Percentiles rank a stretch among this genome's conserved stretches.
Conservation (phyloP, 768 basidiomycete species). For the Collybia sordida region DNA sequence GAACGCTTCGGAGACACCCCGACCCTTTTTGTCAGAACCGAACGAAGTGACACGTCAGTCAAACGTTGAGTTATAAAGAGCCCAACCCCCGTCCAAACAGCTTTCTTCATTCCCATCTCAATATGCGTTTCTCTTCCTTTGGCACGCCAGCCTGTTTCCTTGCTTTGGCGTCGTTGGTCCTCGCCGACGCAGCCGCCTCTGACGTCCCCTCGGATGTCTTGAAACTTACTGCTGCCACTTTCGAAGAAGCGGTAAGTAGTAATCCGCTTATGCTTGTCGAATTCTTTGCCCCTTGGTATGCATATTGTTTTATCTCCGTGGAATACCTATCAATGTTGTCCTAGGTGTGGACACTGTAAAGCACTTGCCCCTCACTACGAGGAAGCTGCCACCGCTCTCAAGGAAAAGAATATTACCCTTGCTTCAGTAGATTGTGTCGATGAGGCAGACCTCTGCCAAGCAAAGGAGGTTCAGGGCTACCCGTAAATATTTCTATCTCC, state of each 20-base stretch:
- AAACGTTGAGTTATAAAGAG: slow-evolving; percentile 26
- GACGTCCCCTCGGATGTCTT: slow-evolving; percentile 80
- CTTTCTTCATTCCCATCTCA: slow-evolving; percentile 22
- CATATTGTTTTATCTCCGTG: not conserved
- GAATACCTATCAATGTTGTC: not conserved
- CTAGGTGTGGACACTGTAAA: slow-evolving; percentile 94
- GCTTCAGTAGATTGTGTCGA: slow-evolving; percentile 98
- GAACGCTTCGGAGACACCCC: slow-evolving; percentile 2
- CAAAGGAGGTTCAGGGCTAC: slow-evolving; percentile 89
- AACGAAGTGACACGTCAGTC: slow-evolving; percentile 51
- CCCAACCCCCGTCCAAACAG: slow-evolving; percentile 12
- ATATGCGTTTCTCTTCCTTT: slow-evolving; percentile 68
- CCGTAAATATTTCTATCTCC: slow-evolving; percentile 56
- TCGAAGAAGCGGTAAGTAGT: slow-evolving; percentile 60
- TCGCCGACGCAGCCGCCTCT: slow-evolving; percentile 55
- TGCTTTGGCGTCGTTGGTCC: slow-evolving; percentile 47
- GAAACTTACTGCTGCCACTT: slow-evolving; percentile 66
- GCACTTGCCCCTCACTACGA: slow-evolving; percentile 93
- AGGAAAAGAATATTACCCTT: slow-evolving; percentile 85
- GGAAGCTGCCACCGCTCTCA: slow-evolving; percentile 90
- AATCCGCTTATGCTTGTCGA: slow-evolving; percentile 87
- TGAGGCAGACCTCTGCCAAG: slow-evolving; percentile 86
- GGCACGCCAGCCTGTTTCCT: slow-evolving; percentile 51
- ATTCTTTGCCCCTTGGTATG: slow-evolving; percentile 89
- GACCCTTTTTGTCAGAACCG: slow-evolving; percentile 13